Percentiles rank a stretch among this genome's conserved stretches.
Conservation (phyloP, 257 asterid species). For the Solanum sparsipilum region DNA sequence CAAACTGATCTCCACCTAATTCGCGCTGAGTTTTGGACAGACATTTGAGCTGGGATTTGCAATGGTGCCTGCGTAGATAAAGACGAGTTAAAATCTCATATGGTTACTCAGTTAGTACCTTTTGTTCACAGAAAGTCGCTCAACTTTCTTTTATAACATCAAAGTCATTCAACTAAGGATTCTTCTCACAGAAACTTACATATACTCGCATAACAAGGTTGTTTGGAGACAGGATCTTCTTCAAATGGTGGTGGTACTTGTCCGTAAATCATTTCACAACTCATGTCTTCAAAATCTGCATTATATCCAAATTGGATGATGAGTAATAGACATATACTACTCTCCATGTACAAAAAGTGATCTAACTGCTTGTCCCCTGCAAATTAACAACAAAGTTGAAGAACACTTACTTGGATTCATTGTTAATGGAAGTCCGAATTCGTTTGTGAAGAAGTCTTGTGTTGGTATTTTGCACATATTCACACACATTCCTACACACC, state of each 20-base stretch:
- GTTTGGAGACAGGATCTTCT: conserved; percentile 69
- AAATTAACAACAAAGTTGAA: not conserved
- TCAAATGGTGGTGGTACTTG: conserved; percentile 72
- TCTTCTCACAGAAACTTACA: conserved; percentile 28
- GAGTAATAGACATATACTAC: not conserved
- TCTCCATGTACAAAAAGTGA: not conserved
- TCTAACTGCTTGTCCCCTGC: not conserved
- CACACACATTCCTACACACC: conserved; percentile 90
- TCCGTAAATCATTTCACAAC: conserved; percentile 89
- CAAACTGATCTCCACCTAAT: not conserved
- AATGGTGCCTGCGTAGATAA: conserved; percentile 44
- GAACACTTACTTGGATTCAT: conserved; percentile 69
- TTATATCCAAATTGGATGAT: not conserved
- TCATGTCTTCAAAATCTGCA: conserved; percentile 93
- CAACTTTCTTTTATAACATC: too few species aligned
- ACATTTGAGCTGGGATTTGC: conserved; percentile 47
- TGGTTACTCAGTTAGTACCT: too few species aligned
- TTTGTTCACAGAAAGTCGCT: too few species aligned
- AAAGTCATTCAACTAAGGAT: too few species aligned
- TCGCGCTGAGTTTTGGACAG: conserved; percentile 52
- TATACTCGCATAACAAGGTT: conserved; percentile 56
- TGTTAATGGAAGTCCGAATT: conserved; percentile 92
- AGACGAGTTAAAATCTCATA: not conserved
- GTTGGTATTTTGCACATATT: conserved; percentile 98
- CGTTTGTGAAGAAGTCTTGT: conserved; percentile 92